Evolutionary conservation across 768 basidiomycete genomes (phyloP), one percentile per base, ranked within the genome.

Genomic region (Lepiota subincarnata): DNA sequence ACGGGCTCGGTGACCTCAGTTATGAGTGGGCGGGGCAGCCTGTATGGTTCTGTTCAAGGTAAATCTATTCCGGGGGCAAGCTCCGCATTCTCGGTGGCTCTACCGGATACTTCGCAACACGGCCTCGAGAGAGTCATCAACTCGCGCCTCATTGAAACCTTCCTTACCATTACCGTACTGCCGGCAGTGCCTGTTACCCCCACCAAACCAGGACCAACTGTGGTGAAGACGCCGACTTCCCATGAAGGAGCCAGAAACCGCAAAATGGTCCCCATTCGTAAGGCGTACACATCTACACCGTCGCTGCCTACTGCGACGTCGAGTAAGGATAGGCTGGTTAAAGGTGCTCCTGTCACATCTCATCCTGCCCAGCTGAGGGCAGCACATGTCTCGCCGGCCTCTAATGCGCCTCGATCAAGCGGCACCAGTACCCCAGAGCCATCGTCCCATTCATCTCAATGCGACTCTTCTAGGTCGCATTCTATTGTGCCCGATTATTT

Each of bases 91-190:
- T 59, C 63, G 35, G 56, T 47, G 36, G 44, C 79, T 43, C 69
- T 79, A 50, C 75, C 75, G 13, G 83, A 84, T 60, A 77, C 86
- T 55, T 87, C 88, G 3, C 89, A 92, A 62, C 68, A 69, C 24
- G 78, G 74, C 6, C 71, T 92, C 41, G 88, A 92, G 71, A 85
- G 76, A 59, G 78, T 90, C 12, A 75, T 92, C 10, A 70, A 73
- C 50, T 84, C 89, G 31, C 81, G 89, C 44, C 71, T 92, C 26
- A 83, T 92, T 19, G 87, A 91, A 67, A 89, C 89, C 0, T 89
- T 89, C 60, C 68, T 92, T 50, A 77, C 82, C 12, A 66, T 91
- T 39, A 72, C 73, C 28, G 68, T 84, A 45, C 6, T 49, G 13
- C 50, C 54, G 12, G 34, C 55, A 40, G 37, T 56, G 40, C 26